Evolutionary conservation across 2,329 filamentous ascomycete genomes (phyloP), one percentile per base, ranked within the genome.

Genomic region (Chaetomiaceae sp.): DNA sequence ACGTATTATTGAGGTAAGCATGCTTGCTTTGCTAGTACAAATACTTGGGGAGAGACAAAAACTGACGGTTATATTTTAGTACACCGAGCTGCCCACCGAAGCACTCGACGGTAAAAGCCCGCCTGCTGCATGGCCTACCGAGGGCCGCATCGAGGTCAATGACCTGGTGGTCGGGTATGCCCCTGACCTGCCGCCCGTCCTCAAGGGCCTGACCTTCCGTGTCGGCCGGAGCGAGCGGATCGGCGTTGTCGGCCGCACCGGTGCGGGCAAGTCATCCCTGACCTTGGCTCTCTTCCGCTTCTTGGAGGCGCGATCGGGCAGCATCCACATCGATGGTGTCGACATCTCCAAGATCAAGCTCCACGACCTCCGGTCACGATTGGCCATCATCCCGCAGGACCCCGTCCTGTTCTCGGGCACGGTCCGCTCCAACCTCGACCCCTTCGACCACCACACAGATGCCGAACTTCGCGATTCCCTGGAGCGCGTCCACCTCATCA

Each of bases 371-470:
- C 79, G 88, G 20, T 84, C 81, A n/a, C 77, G 86, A 0, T 69
- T 93, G 0, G 85, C 86, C 33, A 91, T 93, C 58, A 92, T 93
- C 48, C 87, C 88, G 1, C 86, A 90, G 68, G 87, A 92, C 58
- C 87, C 88, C 0, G 86, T 91, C 1, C 75, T 93, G 6, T 92
- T 93, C 69, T 87, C 84, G 1, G 88, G 89, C 19, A 90, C 87
- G 0, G 73, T 93, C 17, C 77, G 87, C 37, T 82, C 77, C 38
- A 92, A 92, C 61, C 75, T 93, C 4, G 88, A 93, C 62, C 84
- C 87, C 0, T 90, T 91, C 60, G 74, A 85, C 48, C 74, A 86
- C 53, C 81, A 88, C 62, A 77, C 73, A 1, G 87, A 92, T 56
- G 73, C 70, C 1, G 83, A 87, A 60, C 78, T 93, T 3, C 76